Base-by-base conservation (phyloP, 306 rosid species). In the Carpinus fangiana region DNA sequence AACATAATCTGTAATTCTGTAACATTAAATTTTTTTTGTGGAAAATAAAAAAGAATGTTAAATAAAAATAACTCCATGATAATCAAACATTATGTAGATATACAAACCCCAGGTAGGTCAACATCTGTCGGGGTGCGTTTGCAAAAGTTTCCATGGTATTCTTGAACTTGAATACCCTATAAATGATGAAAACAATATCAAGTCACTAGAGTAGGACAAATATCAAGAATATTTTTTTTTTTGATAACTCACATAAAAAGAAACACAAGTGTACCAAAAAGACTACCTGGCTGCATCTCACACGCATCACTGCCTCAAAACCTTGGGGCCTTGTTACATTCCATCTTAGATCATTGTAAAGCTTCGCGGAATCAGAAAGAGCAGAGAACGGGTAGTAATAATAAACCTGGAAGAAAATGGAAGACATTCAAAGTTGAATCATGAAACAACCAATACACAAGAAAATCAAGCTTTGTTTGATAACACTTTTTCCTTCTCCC, bases 331-430 rank as follows among this genome's bases (percentile, higher is more conserved):
- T 93, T 72, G 96, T 89, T 77, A 95, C 83, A 78, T 93, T 95
- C 99, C 99, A 95, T 89, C 98, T 90, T 77, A 95, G 98, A 87
- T 95, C 99, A 79, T 95, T 95, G 87, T 91, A 95, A 70, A 95
- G 98, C 86, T 87, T 95, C 68, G 98, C 99, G 28, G 97, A 79
- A 89, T 95, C 99, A 71, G 99, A 88, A 76, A 95, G 84, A 54
- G 96, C 97, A 59, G 99, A 95, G 90, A 93, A 95, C 41, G 99
- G 99, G 82, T 91, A 90, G 83, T 93, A 93, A 78, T 95, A 91
- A 82, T 93, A 91, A 75, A 95, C 96, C 99, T 95, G 93, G 46
- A 81, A 81, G 77, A 79, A 36, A 55, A 26, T 13, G 20, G 43
- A 74, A 1, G 34, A 51, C 59, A 41, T 38, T 67, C 7, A 10